phyloP scores from a whole-genome alignment of 495 filamentous ascomycete species.

The Hypomontagnella submonticulosa region DNA sequence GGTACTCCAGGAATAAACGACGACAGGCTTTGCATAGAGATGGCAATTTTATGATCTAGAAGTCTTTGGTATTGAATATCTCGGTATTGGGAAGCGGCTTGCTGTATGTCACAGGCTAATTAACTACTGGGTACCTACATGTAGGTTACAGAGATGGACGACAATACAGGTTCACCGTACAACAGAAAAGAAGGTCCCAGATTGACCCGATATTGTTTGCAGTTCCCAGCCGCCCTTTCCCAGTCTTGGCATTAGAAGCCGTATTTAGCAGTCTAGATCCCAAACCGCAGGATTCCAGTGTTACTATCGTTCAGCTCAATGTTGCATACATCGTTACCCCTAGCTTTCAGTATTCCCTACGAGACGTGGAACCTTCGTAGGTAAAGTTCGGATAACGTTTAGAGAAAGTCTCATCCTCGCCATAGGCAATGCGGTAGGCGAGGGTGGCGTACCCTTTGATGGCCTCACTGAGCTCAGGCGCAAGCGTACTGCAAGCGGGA shows the following conservation, averaged over 20 bases:
- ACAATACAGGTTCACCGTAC: too few species aligned
- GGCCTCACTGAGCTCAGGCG: conserved; percentile 43
- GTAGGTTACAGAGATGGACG: too few species aligned
- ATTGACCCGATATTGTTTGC: conserved; percentile 16
- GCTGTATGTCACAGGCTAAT: too few species aligned
- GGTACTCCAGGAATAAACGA: too few species aligned
- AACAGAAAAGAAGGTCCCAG: conserved; percentile 9
- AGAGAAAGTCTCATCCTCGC: conserved; percentile 58
- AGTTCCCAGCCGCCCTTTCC: conserved; percentile 46
- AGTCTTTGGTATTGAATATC: too few species aligned
- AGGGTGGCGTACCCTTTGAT: conserved; percentile 51
- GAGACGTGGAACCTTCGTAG: too few species aligned
- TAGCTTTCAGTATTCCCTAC: too few species aligned
- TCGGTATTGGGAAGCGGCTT: too few species aligned
- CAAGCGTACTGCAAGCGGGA: conserved; percentile 44
- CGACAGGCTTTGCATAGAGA: too few species aligned
- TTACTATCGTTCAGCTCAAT: conserved; percentile 12
- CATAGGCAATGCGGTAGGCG: conserved; percentile 54
- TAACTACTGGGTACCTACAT: too few species aligned
- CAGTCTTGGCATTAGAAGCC: conserved; percentile 60
- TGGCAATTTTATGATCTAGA: too few species aligned
- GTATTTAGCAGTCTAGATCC: conserved; percentile 55
- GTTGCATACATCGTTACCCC: not conserved
- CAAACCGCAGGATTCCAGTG: conserved; percentile 16
- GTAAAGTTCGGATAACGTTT: conserved; percentile 6